Evolutionary conservation across 192 early-diverging fungal genomes (phyloP), one percentile per base, ranked within the genome.

Genomic region (Backusella luteola): DNA sequence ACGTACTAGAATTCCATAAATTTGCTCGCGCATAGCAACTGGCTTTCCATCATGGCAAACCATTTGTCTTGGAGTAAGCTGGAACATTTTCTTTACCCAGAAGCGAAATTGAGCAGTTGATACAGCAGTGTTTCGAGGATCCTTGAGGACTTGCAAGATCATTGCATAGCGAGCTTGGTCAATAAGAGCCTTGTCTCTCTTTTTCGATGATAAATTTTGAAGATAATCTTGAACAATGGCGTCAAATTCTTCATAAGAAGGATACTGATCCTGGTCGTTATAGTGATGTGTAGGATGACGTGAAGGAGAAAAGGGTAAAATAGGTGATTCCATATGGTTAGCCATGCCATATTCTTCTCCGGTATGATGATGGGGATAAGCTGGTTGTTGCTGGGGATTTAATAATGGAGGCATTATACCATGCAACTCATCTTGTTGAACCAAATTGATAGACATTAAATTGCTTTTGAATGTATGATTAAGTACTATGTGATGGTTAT

Each of bases 41-140:
- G 85, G 85, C 36, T 87, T 87, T n/a, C 82, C 80, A 1, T 84
- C 78, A 74, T 87, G 85, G 42, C 80, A 85, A n/a, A 87, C 81
- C 29, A 81, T 75, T 38, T 85, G 79, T 15, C 74, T 83, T 1
- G 74, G 36, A 1, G 71, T 72, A 6, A 87, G 76, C 9, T 82
- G 80, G 72, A 87, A 87, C 85, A 87, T 87, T 36, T 87, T 87
- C 53, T 87, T 87, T 6, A 84, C 85, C 85, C 85, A 87, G 69
- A 87, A 87, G 15, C 85, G 77, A 67, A 87, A 87, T 66, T 87
- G 85, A 1, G 85, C 85, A 2, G 85, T 87, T 14, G 85, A 87
- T 34, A 87, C 78, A 19, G 84, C 81, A 38, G 85, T 87, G 29
- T 87, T 87, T 36, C 81, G 78, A 21, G 85, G 85, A 66, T 85